A percentile compares a stretch with the other conserved stretches of the same genome.
phyloP scores from a whole-genome alignment of 768 basidiomycete species.

The Termitomyces sp. region DNA sequence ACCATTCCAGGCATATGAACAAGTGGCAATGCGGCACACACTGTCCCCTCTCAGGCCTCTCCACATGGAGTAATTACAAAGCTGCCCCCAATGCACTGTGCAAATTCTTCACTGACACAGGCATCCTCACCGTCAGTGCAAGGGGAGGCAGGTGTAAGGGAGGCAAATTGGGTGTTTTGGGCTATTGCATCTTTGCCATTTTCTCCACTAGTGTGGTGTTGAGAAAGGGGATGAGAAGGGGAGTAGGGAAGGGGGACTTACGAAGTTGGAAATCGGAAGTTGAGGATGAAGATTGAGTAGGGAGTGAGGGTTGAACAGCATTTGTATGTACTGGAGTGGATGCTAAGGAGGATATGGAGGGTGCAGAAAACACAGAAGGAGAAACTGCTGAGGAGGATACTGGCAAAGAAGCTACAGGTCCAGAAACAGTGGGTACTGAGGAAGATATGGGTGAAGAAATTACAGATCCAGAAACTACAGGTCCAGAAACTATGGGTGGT shows the following conservation, averaged over 20 bases:
- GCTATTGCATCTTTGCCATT: conserved; percentile 18
- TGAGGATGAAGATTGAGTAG: no score
- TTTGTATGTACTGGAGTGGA: no score
- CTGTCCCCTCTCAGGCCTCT: conserved; percentile 24
- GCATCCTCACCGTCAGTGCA: conserved; percentile 21
- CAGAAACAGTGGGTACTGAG: no score
- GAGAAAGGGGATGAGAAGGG: background rate
- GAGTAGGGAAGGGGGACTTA: background rate
- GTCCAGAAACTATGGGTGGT: no score
- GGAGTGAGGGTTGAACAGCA: no score
- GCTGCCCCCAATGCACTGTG: conserved; percentile 20
- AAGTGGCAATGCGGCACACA: conserved; percentile 26
- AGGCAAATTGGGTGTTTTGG: conserved; percentile 21
- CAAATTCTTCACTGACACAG: conserved; percentile 19
- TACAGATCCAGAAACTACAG: no score
- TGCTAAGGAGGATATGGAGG: no score
- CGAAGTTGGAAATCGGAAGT: conserved; percentile 8
- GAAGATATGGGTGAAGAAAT: no score
- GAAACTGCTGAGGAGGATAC: no score
- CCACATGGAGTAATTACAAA: conserved; percentile 25
- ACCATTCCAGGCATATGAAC: conserved; percentile 26
- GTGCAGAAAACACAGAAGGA: no score
- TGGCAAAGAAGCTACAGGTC: no score
- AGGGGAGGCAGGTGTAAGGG: conserved; percentile 18
- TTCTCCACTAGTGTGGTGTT: no score